A percentile compares a stretch with the other conserved stretches of the same genome.
Evolutionary conservation across 2,329 filamentous ascomycete species (phyloP).

Genomic region (Pseudophaeomoniella oleicola): DNA sequence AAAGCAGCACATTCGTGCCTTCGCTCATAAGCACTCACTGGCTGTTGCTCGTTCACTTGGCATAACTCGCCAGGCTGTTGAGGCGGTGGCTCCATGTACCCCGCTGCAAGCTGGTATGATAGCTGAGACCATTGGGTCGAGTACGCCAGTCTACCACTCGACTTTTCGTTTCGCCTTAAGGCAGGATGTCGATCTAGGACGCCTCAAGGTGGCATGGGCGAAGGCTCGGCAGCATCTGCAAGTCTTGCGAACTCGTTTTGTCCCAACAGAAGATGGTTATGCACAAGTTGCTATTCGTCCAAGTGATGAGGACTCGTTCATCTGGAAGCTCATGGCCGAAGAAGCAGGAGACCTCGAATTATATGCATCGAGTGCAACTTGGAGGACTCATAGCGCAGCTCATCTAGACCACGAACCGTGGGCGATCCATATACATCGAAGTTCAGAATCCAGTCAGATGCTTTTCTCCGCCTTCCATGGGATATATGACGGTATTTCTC

Average conservation of each 20-base stretch:
- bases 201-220: constrained; percentile 44
- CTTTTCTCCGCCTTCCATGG: constrained; percentile 67
- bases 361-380: constrained; percentile 19
- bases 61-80: constrained; percentile 40
- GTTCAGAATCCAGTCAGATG: constrained; percentile 22
- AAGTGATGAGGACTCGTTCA: not conserved
- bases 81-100: constrained; percentile 69
- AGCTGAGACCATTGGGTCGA: constrained; percentile 47
- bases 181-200: constrained; percentile 26
- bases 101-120: constrained; percentile 79
- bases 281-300: constrained; percentile 47
- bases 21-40: constrained; percentile 45
- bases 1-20: constrained; percentile 34
- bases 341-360: constrained; percentile 21
- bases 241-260: constrained; percentile 59
- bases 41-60: constrained; percentile 38
- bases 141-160: constrained; percentile 58
- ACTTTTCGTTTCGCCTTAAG: constrained; percentile 49
- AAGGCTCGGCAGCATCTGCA: constrained; percentile 37
- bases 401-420: not conserved
- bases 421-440: not conserved
- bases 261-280: constrained; percentile 59
- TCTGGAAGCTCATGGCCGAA: constrained; percentile 14
- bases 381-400: not conserved
- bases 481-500: constrained; percentile 72